Base-by-base conservation (phyloP, 2,329 filamentous ascomycete species). In the Trichoderma semiorbis region DNA sequence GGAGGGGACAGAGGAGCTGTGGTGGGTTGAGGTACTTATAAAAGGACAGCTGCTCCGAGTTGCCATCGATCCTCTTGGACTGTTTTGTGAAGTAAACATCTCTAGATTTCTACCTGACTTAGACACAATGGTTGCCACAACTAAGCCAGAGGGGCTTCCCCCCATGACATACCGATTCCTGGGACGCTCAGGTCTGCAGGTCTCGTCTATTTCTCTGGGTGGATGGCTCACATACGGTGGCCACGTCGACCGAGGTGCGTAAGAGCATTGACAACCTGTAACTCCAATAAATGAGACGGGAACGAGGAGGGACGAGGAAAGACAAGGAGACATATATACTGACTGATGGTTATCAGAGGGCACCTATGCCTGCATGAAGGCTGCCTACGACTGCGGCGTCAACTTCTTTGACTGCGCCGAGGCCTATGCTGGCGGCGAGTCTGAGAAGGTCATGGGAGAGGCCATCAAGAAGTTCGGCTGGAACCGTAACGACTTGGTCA, bases 141-240 rank as follows among this genome's bases (percentile, higher is more conserved):
- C 79, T 12, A 82, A 82, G 74, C 83, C 84, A 61, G 81, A 83
- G 68, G 83, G 82, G 74, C 78, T 82, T 66, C 84, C 81, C 68
- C 82, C 80, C 69, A 93, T 93, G 91, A 85, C 91, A 77, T 93
- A 93, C 81, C 89, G 91, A 75, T 90, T 89, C 81, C 85, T 93
- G 8, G 92, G 92, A 77, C 87, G 87, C 50, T 91, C 90, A 18
- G 92, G 92, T 69, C 86, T 94, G 21, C 89, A 93, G 79, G 91
- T 94, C 39, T 94, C 91, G 32, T 87, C 89, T 60, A 91, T 94
- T 74, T 91, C 90, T 2, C 84, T 94, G 3, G 92, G 90, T 72
- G 88, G 90, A 75, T 91, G 90, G 90, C 84, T 94, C 67, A 94
- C 92, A 1, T 93, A 93, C 75, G 92, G 92, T 69, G 91, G 91